These are phyloP conservation scores for Lachancea cidri DNA, from an alignment of 805 yeast species.

Conservation along the genomic window DNA sequence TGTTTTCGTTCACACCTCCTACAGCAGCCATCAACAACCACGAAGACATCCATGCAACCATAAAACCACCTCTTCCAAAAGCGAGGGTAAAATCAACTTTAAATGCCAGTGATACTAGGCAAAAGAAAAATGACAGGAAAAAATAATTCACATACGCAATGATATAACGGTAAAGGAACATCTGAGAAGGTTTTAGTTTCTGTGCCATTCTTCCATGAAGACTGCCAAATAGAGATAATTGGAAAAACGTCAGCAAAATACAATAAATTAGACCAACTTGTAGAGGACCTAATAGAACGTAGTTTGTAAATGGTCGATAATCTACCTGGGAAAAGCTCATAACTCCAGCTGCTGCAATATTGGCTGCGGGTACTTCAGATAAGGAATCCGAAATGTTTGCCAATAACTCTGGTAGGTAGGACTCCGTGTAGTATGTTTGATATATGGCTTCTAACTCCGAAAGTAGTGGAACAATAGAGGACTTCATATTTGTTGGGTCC, in stretches of 20 bases:
- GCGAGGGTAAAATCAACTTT: constrained; percentile 54
- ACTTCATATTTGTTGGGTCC: constrained; percentile 46
- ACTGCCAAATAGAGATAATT: constrained; percentile 52
- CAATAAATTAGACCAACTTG: constrained; percentile 74
- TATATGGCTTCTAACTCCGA: constrained; percentile 33
- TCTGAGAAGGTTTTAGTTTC: constrained; percentile 40
- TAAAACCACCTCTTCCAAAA: constrained; percentile 66
- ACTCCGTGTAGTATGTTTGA: constrained; percentile 14
- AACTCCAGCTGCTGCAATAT: constrained; percentile 28
- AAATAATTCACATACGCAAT: constrained; percentile 50
- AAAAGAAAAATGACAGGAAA: constrained; percentile 51
- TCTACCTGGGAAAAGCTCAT: constrained; percentile 37
- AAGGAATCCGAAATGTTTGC: constrained; percentile 21
- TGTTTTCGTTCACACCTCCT: constrained; percentile 69
- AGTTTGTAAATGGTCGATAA: constrained; percentile 44
- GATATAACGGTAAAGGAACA: constrained; percentile 47
- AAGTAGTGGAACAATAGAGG: constrained; percentile 43
- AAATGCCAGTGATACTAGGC: constrained; percentile 61
- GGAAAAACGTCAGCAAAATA: constrained; percentile 69
- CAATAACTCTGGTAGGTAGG: constrained; percentile 27
- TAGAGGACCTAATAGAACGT: constrained; percentile 56
- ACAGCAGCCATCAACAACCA: constrained; percentile 69
- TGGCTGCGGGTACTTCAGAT: constrained; percentile 1
- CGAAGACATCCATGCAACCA: constrained; percentile 67
- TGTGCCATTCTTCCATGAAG: constrained; percentile 48